Evolutionary conservation across 2,329 filamentous ascomycete species (phyloP).

Genomic region (Aureobasidium sp.): DNA sequence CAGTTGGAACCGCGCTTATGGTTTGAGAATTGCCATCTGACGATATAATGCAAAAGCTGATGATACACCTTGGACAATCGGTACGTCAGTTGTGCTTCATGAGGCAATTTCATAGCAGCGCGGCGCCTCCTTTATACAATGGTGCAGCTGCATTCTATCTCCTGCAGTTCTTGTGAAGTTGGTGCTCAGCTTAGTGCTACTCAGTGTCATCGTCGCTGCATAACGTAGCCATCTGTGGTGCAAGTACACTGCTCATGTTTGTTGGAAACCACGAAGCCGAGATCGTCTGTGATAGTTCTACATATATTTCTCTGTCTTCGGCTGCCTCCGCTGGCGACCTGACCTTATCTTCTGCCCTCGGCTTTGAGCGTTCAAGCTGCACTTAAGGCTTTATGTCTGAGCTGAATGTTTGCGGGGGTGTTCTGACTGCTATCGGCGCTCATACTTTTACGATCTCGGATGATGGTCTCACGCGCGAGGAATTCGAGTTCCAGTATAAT

Average conservation of each 20-base stretch:
- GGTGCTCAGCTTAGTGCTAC: not conserved
- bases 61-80: not conserved
- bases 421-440: not conserved
- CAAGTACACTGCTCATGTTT: not conserved
- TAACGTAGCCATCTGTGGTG: not conserved
- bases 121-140: not conserved
- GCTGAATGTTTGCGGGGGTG: not conserved
- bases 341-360: not conserved
- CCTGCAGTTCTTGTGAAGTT: not conserved
- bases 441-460: not conserved
- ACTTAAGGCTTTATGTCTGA: not conserved
- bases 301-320: not conserved
- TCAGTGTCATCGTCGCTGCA: not conserved
- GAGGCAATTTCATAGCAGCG: not conserved
- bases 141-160: not conserved
- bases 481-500: not conserved
- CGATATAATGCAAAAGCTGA: not conserved
- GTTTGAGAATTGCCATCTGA: not conserved
- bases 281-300: not conserved
- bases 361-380: not conserved
- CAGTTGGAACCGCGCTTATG: too few species aligned
- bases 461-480: not conserved
- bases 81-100: not conserved
- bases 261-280: too few species aligned
- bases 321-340: not conserved